Conservation (phyloP, 2,329 filamentous ascomycete species). For the Karstenula rhodostoma region DNA sequence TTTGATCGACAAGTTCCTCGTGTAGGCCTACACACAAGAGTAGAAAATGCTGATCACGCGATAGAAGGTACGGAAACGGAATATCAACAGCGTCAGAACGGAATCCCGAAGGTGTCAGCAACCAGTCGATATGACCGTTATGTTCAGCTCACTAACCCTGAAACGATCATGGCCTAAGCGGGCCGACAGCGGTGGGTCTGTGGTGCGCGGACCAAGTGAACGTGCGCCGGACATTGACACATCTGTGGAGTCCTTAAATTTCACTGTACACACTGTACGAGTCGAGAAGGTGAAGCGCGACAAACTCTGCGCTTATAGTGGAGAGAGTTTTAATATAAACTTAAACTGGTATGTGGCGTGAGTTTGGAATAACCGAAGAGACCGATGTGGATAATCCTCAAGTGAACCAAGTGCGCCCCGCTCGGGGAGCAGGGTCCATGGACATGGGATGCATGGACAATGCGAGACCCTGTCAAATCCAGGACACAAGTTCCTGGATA, state of each 20-base stretch:
- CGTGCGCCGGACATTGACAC: slow-evolving; percentile 20
- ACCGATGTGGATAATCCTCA: slow-evolving; percentile 5
- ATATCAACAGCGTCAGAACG: not conserved
- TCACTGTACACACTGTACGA: too few relatives aligned
- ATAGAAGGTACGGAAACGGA: not conserved
- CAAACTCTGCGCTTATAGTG: not conserved
- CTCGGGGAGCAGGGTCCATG: not conserved
- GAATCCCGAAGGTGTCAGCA: not conserved
- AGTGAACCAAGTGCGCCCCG: not conserved
- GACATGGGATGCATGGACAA: slow-evolving; percentile 11
- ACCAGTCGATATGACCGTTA: slow-evolving; percentile 20
- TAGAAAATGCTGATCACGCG: not conserved
- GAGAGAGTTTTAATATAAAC: not conserved
- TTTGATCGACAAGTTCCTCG: not conserved
- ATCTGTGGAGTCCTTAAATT: not conserved
- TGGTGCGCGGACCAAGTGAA: slow-evolving; percentile 20
- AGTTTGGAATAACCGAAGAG: not conserved
- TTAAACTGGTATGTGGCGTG: slow-evolving; percentile 1
- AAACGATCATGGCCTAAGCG: slow-evolving; percentile 24
- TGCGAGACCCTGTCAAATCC: slow-evolving; percentile 3
- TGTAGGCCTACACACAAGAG: not conserved
- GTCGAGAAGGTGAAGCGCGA: slow-evolving; percentile 19
- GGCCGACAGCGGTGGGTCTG: slow-evolving; percentile 1
- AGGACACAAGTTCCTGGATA: slow-evolving; percentile 1
- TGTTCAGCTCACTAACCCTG: slow-evolving; percentile 27